Conservation (phyloP, 768 basidiomycete species). For the Gymnopilus dilepis region DNA sequence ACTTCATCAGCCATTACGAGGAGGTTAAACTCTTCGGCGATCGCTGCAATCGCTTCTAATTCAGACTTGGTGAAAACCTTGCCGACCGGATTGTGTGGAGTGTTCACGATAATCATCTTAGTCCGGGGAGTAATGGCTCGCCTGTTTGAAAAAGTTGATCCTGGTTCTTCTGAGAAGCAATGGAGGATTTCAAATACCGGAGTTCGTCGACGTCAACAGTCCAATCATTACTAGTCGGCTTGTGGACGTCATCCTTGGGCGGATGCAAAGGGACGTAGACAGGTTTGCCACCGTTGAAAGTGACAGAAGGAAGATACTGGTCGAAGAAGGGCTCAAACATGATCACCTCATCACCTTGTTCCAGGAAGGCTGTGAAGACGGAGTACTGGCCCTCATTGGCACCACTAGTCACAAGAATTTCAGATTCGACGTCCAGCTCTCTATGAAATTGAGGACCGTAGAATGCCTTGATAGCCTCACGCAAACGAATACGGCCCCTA, state of each 20-base stretch:
- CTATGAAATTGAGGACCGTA: constrained; percentile 75
- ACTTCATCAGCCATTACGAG: constrained; percentile 97
- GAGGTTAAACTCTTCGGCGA: constrained; percentile 92
- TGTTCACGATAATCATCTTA: constrained; percentile 96
- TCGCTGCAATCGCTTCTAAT: constrained; percentile 80
- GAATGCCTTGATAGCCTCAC: constrained; percentile 84
- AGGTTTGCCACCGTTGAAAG: constrained; percentile 92
- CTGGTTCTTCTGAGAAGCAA: not conserved
- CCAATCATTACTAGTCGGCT: constrained; percentile 80
- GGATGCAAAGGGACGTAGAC: constrained; percentile 97
- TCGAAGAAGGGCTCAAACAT: constrained; percentile 99
- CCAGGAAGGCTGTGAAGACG: constrained; percentile 89
- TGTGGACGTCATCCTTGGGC: constrained; percentile 52
- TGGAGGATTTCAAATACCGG: constrained; percentile 46
- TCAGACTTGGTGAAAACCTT: constrained; percentile 91
- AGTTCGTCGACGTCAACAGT: constrained; percentile 89
- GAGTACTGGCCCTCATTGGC: constrained; percentile 98
- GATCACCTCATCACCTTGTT: constrained; percentile 95
- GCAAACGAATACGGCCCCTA: constrained; percentile 83
- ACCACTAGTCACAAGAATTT: constrained; percentile 94
- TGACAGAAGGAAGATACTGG: constrained; percentile 91
- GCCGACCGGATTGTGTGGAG: constrained; percentile 98
- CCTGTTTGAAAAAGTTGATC: constrained; percentile 38
- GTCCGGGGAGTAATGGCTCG: constrained; percentile 85
- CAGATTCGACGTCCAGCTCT: constrained; percentile 79